Percentiles rank a stretch among this genome's conserved stretches.
Conservation (phyloP, 768 basidiomycete genomes). For the Mrakia hoshinonis region DNA sequence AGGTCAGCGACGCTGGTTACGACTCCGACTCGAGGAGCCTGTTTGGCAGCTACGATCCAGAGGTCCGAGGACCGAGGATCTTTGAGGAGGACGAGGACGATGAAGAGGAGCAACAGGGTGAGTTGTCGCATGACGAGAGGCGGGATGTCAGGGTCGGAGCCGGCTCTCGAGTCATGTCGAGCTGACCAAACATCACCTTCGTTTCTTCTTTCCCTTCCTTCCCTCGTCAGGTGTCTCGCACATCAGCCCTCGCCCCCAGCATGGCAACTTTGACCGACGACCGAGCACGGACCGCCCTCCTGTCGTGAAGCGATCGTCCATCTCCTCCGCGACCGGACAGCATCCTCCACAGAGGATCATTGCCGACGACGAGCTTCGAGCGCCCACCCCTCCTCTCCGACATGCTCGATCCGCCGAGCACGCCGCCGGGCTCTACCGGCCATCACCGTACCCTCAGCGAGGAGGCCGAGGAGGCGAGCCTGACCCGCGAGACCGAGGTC, state of each 20-base stretch:
- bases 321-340: not conserved
- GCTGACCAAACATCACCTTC: too few species aligned
- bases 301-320: not conserved
- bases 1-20: not conserved
- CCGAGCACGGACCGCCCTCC: not conserved
- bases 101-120: not conserved
- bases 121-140: not conserved
- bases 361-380: not conserved
- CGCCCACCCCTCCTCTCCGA: constrained; percentile 3
- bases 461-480: not conserved
- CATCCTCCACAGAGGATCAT: not conserved
- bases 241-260: not conserved
- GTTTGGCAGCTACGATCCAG: constrained; percentile 4
- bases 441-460: too few species aligned
- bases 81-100: not conserved
- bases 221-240: not conserved
- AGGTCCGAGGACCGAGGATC: not conserved
- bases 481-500: too few species aligned
- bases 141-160: too few species aligned
- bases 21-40: not conserved
- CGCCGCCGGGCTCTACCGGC: not conserved
- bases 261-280: not conserved
- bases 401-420: not conserved
- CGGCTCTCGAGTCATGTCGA: not conserved
- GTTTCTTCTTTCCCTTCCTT: not conserved